These are phyloP conservation scores for Helminthosporium solani DNA, from an alignment of 2,329 filamentous ascomycete genomes.

Conservation along the genomic window DNA sequence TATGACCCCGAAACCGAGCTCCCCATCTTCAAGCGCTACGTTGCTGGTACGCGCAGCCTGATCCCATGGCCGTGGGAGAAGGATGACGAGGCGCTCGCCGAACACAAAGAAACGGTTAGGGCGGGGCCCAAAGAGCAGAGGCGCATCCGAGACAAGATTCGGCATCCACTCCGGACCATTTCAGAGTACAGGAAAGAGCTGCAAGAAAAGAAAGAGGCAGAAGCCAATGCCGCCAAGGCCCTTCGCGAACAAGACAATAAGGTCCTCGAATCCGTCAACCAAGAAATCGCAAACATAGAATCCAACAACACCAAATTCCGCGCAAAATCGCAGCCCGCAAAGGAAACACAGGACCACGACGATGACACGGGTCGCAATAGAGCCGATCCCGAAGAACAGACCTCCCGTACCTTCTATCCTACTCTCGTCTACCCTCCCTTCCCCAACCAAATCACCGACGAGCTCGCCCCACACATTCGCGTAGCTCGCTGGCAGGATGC, in stretches of 20 bases:
- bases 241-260: constrained; percentile 1
- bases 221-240: constrained; percentile 1
- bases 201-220: constrained; percentile 15
- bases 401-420: constrained; percentile 66
- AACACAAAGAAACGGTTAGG: constrained; percentile 1
- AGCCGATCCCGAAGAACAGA: constrained; percentile 1
- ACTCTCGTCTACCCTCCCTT: constrained; percentile 75
- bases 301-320: constrained; percentile 17
- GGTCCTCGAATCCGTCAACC: constrained; percentile 14
- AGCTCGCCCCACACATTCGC: constrained; percentile 68
- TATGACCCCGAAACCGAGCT: constrained; percentile 32
- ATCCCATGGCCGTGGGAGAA: constrained; percentile 38
- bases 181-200: not conserved
- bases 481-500: constrained; percentile 70
- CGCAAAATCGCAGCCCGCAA: not conserved
- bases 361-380: constrained; percentile 63
- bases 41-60: constrained; percentile 34
- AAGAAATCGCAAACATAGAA: constrained; percentile 3
- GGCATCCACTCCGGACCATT: not conserved
- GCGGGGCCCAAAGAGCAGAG: not conserved
- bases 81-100: not conserved
- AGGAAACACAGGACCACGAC: constrained; percentile 33
- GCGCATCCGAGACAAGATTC: not conserved
- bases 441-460: constrained; percentile 75
- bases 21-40: constrained; percentile 37